Percentiles rank a stretch among this genome's conserved stretches.
phyloP scores from a whole-genome alignment of 345 rosid species.

The Aquilaria sinensis region DNA sequence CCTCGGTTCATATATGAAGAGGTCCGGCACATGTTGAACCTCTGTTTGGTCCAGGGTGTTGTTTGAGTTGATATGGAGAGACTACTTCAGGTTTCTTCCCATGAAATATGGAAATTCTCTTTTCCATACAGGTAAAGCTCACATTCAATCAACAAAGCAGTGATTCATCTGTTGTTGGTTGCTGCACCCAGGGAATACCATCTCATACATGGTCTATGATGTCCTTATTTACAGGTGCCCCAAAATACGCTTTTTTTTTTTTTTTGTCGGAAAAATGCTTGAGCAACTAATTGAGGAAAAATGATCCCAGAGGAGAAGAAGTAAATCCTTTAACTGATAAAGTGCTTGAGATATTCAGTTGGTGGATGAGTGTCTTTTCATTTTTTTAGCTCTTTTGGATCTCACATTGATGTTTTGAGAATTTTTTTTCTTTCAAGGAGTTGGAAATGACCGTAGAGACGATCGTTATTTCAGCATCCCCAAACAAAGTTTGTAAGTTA shows the following conservation, averaged over 20 bases:
- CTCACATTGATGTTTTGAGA: background rate
- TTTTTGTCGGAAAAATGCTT: too few relatives aligned
- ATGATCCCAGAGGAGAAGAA: too few relatives aligned
- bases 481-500: slow-evolving; percentile 68
- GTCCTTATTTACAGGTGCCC: slow-evolving; percentile 49
- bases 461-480: slow-evolving; percentile 93
- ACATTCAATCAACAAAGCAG: background rate
- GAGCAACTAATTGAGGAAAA: too few relatives aligned
- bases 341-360: background rate
- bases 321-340: background rate
- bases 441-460: slow-evolving; percentile 88
- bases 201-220: too few relatives aligned
- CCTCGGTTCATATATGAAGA: slow-evolving; percentile 72
- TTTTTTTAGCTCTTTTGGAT: background rate
- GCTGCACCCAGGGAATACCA: too few relatives aligned
- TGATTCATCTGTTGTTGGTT: background rate
- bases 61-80: slow-evolving; percentile 93
- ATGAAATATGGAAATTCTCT: slow-evolving; percentile 65
- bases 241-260: slow-evolving; percentile 26
- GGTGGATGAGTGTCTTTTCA: background rate
- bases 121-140: slow-evolving; percentile 60
- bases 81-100: slow-evolving; percentile 81
- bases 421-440: slow-evolving; percentile 37
- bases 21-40: slow-evolving; percentile 27
- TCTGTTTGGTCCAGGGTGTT: slow-evolving; percentile 44